phyloP scores from a whole-genome alignment of 139 green algal genomes.

The Zygnema circumcarinatum region DNA sequence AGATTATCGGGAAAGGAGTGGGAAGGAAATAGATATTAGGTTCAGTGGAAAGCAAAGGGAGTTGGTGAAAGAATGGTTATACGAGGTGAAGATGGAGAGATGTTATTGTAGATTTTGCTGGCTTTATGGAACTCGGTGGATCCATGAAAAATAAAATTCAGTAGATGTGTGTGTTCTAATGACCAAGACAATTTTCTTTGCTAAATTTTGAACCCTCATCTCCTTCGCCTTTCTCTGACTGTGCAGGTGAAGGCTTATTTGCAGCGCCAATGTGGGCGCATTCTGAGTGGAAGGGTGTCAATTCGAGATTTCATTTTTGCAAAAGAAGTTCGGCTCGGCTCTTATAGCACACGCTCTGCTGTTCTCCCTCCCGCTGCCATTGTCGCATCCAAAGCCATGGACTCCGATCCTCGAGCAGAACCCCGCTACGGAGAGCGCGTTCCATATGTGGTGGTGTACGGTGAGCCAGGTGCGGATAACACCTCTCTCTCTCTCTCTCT shows the following conservation, averaged over 20 bases:
- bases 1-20: no score
- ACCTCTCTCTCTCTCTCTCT: not conserved
- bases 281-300: constrained; percentile 82
- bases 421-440: constrained; percentile 88
- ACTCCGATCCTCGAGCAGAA: constrained; percentile 81
- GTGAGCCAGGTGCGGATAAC: constrained; percentile 67
- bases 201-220: no score
- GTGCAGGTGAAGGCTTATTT: constrained; percentile 83
- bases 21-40: no score
- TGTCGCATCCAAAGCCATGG: constrained; percentile 86
- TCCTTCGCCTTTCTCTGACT: no score
- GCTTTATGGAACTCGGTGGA: no score
- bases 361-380: constrained; percentile 84
- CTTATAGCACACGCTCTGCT: constrained; percentile 52
- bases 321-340: constrained; percentile 61
- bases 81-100: no score
- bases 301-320: constrained; percentile 74
- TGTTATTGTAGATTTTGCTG: no score
- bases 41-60: no score
- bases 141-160: no score
- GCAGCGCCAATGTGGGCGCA: constrained; percentile 83
- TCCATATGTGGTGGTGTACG: constrained; percentile 88
- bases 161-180: no score
- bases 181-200: no score
- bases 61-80: no score